Evolutionary conservation across 2,329 filamentous ascomycete species (phyloP).

Genomic region (Davidsoniella virescens): DNA sequence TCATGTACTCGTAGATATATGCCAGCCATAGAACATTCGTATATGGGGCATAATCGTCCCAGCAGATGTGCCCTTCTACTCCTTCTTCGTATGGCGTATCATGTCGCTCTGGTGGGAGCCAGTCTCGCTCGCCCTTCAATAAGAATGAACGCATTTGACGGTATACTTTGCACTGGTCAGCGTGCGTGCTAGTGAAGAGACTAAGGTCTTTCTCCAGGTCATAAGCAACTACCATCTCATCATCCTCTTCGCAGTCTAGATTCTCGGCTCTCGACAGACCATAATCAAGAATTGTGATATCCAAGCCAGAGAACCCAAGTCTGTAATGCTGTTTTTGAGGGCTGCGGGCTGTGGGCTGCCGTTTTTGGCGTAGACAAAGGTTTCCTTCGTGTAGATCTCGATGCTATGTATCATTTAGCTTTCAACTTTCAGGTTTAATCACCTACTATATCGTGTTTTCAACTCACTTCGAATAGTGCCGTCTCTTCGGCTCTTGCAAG

Average conservation of each 20-base stretch:
- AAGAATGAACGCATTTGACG: constrained; percentile 45
- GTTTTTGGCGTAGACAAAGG: constrained; percentile 36
- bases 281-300: constrained; percentile 50
- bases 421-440: neutral
- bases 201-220: constrained; percentile 44
- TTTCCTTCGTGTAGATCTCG: constrained; percentile 52
- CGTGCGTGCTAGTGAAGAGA: constrained; percentile 44
- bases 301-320: constrained; percentile 44
- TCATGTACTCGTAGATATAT: constrained; percentile 41
- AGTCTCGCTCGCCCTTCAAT: constrained; percentile 32
- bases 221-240: constrained; percentile 30
- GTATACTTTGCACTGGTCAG: constrained; percentile 44
- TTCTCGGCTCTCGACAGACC: constrained; percentile 44
- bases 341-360: constrained; percentile 16
- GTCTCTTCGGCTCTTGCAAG: constrained; percentile 42
- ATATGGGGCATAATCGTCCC: constrained; percentile 40
- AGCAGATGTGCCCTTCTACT: constrained; percentile 26
- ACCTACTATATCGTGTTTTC: neutral
- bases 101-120: constrained; percentile 32
- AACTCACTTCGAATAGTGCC: constrained; percentile 42
- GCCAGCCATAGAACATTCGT: constrained; percentile 51
- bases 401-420: constrained; percentile 31
- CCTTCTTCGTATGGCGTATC: constrained; percentile 32
- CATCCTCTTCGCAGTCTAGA: constrained; percentile 20
- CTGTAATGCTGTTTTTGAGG: constrained; percentile 17